Base-by-base conservation (phyloP, 2,329 filamentous ascomycete genomes). In the Colletotrichum ledebouriae region DNA sequence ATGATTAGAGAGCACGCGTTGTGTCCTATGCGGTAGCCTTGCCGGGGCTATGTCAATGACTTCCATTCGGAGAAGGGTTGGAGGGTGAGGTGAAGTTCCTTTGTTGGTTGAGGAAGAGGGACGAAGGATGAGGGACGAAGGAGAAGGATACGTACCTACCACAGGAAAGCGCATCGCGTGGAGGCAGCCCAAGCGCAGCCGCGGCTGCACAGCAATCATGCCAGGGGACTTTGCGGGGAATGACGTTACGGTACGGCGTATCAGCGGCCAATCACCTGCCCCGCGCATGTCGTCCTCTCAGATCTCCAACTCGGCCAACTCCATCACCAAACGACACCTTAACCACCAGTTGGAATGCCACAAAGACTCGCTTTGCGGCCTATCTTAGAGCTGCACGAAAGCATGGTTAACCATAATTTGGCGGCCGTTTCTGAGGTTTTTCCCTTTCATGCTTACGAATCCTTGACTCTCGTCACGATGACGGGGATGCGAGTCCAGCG, bases 161-260 rank as follows among this genome's bases (percentile, higher is more conserved):
- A 53, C 22, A 2, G 22, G 22, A 22, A 22, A 33, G n/a, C 37
- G 22, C 17, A 22, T 33, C 25, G 15, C 46, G 53, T 59, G 66
- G 55, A 68, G 65, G 65, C 41, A 59, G 49, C 61, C 61, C 55
- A 68, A 59, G 61, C 60, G 65, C 64, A 58, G 64, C 59, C 63
- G 63, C 63, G 55, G 25, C 9, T 0, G 47, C 10, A 65, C 60
- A 47, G 52, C 52, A 39, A 39, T 39, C 37, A 13, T 11, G 10
- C 10, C 37, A 39, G 12, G 37, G 37, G 12, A 11, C 3, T 39
- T 10, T 39, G 34, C 37, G 37, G 37, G 37, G 37, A 39, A 11
- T 39, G 37, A 39, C 37, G 12, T 39, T 11, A 11, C 12, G 2
- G 37, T 39, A 39, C 37, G 37, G 17, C 17, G 37, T 13, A 2